A percentile compares a stretch with the other conserved stretches of the same genome.
Evolutionary conservation across 2,329 filamentous ascomycete species (phyloP).

Genomic region (Blumeriella jaapii): DNA sequence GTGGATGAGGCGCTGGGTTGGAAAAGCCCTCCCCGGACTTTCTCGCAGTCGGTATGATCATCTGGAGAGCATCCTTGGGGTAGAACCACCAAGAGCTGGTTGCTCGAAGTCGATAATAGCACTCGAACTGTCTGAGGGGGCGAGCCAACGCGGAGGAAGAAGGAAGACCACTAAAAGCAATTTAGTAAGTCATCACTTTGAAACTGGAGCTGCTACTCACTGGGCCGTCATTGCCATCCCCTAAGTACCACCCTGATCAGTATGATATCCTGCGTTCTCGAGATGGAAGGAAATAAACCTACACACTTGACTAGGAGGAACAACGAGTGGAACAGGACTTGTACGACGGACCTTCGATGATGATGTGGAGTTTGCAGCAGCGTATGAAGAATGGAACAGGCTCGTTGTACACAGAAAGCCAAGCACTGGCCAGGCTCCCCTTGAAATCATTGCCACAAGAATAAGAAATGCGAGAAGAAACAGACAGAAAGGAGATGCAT

Average conservation of each 20-base stretch:
- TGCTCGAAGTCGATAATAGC: slow-evolving; percentile 30
- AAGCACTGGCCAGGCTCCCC: slow-evolving; percentile 9
- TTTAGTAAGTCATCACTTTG: not conserved
- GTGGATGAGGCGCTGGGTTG: slow-evolving; percentile 28
- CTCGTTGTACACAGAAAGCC: slow-evolving; percentile 1
- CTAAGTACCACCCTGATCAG: slow-evolving; percentile 3
- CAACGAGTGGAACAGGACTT: slow-evolving; percentile 12
- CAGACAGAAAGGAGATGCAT: not conserved
- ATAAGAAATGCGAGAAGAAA: slow-evolving; percentile 1
- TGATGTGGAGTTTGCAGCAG: slow-evolving; percentile 8
- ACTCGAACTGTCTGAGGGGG: slow-evolving; percentile 30
- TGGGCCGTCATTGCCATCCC: slow-evolving; percentile 22
- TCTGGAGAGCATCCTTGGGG: slow-evolving; percentile 13
- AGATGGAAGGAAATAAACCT: slow-evolving; percentile 2
- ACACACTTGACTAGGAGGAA: slow-evolving; percentile 15
- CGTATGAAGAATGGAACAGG: slow-evolving; percentile 3
- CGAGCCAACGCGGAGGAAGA: slow-evolving; percentile 29
- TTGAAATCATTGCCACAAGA: slow-evolving; percentile 12
- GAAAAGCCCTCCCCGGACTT: slow-evolving; percentile 29
- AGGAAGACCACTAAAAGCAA: slow-evolving; percentile 21
- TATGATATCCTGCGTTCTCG: not conserved
- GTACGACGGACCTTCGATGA: slow-evolving; percentile 3
- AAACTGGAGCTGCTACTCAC: not conserved
- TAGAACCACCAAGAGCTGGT: slow-evolving; percentile 19
- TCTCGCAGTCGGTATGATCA: slow-evolving; percentile 25